These are phyloP conservation scores for Pulveroboletus sp. DNA, from an alignment of 768 basidiomycete genomes.

Conservation along the genomic window DNA sequence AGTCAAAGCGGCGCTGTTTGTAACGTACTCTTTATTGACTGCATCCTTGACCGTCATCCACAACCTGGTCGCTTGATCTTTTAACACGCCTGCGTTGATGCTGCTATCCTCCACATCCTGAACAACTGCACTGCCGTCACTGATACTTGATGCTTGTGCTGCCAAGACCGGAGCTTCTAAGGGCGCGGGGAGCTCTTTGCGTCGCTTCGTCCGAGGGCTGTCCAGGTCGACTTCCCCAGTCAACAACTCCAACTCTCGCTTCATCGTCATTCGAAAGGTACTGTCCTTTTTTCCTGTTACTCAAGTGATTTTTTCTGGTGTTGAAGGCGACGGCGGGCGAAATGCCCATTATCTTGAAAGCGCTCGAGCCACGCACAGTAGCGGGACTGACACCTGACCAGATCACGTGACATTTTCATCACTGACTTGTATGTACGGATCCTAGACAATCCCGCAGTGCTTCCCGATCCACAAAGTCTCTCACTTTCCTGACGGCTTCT, in stretches of 20 bases:
- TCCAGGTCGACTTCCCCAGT: conserved; percentile 40
- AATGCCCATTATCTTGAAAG: conserved; percentile 34
- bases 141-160: conserved; percentile 26
- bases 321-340: conserved; percentile 28
- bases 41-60: conserved; percentile 82
- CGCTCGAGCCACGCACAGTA: conserved; percentile 19
- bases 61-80: conserved; percentile 65
- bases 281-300: conserved; percentile 11
- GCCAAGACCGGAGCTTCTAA: conserved; percentile 40
- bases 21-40: conserved; percentile 84
- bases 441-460: too few species aligned
- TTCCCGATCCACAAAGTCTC: conserved; percentile 41
- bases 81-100: conserved; percentile 38
- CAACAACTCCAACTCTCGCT: conserved; percentile 47
- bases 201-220: conserved; percentile 50
- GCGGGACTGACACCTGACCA: conserved; percentile 17
- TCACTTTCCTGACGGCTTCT: conserved; percentile 49
- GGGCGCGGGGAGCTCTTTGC: conserved; percentile 40
- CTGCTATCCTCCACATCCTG: conserved; percentile 21
- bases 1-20: conserved; percentile 37
- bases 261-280: conserved; percentile 39
- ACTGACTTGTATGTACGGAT: background rate
- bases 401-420: conserved; percentile 27
- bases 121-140: conserved; percentile 19
- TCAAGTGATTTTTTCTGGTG: conserved; percentile 26